A percentile compares a stretch with the other conserved stretches of the same genome.
phyloP scores from a whole-genome alignment of 2,329 filamentous ascomycete genomes.

The Verticillium alfalfae region DNA sequence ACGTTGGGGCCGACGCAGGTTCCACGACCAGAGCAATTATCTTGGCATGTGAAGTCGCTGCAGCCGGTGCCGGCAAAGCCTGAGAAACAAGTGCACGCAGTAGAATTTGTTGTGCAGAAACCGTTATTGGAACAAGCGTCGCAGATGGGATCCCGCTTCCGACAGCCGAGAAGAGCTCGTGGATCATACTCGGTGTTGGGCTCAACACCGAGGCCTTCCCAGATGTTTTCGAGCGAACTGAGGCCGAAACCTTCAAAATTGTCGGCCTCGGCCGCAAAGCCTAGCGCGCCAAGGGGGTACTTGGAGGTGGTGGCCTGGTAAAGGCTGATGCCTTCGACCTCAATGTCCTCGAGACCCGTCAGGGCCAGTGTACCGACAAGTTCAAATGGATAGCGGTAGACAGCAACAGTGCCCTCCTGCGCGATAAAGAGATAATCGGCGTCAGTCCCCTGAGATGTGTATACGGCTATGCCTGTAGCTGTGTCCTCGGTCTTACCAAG shows the following conservation, averaged over 20 bases:
- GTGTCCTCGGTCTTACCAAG: conserved; percentile 28
- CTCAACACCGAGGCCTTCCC: conserved; percentile 24
- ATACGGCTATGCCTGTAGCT: conserved; percentile 35
- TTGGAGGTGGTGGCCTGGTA: conserved; percentile 27
- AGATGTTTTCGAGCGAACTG: conserved; percentile 27
- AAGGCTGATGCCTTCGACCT: conserved; percentile 33
- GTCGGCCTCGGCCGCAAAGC: conserved; percentile 34
- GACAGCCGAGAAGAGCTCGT: conserved; percentile 14
- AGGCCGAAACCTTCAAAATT: conserved; percentile 30
- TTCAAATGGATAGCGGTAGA: conserved; percentile 30
- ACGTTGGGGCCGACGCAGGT: conserved; percentile 33
- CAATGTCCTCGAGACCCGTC: conserved; percentile 31
- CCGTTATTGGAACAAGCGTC: conserved; percentile 28
- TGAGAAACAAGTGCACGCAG: conserved; percentile 33
- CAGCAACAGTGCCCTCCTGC: conserved; percentile 25
- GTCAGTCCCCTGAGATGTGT: conserved; percentile 20
- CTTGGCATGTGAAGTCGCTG: conserved; percentile 26
- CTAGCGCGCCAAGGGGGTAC: conserved; percentile 30
- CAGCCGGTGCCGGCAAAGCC: conserved; percentile 32
- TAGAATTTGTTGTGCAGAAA: conserved; percentile 22
- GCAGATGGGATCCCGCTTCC: conserved; percentile 21
- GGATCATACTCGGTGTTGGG: conserved; percentile 32
- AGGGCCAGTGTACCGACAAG: conserved; percentile 28
- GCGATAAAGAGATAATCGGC: conserved; percentile 35
- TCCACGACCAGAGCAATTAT: conserved; percentile 34